Evolutionary conservation across 352 stramenopile genomes (phyloP).

Genomic region (Pythium phragmitis): DNA sequence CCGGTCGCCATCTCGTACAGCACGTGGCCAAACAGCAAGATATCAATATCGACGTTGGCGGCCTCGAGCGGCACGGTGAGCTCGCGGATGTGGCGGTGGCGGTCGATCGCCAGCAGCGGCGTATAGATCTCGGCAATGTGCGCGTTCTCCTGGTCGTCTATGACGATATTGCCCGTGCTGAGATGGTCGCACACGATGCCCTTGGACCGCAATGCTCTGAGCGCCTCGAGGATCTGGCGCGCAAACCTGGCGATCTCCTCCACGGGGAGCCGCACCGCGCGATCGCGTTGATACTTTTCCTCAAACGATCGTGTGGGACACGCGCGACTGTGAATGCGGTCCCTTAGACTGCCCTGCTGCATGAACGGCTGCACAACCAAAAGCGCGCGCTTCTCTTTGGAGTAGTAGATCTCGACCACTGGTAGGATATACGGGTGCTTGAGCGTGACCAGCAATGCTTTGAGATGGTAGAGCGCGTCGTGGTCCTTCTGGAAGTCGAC

Average conservation of each 20-base stretch:
- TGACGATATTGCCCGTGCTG: slow-evolving; percentile 57
- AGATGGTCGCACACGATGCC: slow-evolving; percentile 72
- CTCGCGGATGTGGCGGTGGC: slow-evolving; percentile 48
- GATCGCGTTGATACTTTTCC: slow-evolving; percentile 52
- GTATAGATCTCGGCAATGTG: slow-evolving; percentile 65
- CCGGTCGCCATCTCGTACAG: slow-evolving; percentile 81
- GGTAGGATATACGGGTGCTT: slow-evolving; percentile 78
- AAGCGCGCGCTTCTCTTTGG: slow-evolving; percentile 60
- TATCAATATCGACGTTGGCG: slow-evolving; percentile 55
- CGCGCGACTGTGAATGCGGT: slow-evolving; percentile 49
- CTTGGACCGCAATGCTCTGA: slow-evolving; percentile 51
- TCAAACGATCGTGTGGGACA: slow-evolving; percentile 40
- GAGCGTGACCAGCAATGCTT: slow-evolving; percentile 72
- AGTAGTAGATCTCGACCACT: slow-evolving; percentile 65
- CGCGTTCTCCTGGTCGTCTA: slow-evolving; percentile 54
- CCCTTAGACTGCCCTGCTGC: slow-evolving; percentile 51
- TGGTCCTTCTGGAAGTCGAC: slow-evolving; percentile 59
- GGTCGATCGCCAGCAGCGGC: slow-evolving; percentile 58
- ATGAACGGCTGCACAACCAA: slow-evolving; percentile 71
- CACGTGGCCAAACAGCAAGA: slow-evolving; percentile 69
- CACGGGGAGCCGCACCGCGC: slow-evolving; percentile 36
- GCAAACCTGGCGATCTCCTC: slow-evolving; percentile 61
- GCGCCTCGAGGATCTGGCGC: slow-evolving; percentile 57
- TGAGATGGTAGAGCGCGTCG: slow-evolving; percentile 59
- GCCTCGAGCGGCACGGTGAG: slow-evolving; percentile 63